phyloP scores from a whole-genome alignment of 2,329 filamentous ascomycete species.

The Pseudogymnoascus sp. region DNA sequence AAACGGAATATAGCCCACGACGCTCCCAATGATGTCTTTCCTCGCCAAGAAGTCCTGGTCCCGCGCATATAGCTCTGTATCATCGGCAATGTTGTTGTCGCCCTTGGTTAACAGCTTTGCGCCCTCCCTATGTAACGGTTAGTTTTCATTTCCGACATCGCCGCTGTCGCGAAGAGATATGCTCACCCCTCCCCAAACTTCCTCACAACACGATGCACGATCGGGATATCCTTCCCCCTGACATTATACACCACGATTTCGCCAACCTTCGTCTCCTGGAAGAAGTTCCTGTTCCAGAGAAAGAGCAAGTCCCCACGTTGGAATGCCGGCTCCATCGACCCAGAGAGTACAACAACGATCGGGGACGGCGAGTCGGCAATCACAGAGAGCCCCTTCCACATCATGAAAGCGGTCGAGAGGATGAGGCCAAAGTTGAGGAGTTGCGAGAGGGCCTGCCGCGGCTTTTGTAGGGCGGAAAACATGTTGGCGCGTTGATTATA shows the following conservation, averaged over 20 bases:
- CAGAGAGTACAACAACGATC: slow-evolving; percentile 55
- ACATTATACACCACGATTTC: slow-evolving; percentile 73
- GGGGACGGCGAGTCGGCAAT: slow-evolving; percentile 52
- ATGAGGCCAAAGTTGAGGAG: slow-evolving; percentile 67
- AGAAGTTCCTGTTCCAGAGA: slow-evolving; percentile 48
- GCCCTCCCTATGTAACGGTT: slow-evolving; percentile 34
- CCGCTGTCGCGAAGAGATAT: neutral
- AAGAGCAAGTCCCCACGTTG: slow-evolving; percentile 53
- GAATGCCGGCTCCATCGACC: slow-evolving; percentile 56
- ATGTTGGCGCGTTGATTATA: slow-evolving; percentile 30
- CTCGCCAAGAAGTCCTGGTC: slow-evolving; percentile 83
- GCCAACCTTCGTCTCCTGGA: slow-evolving; percentile 56
- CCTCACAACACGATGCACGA: slow-evolving; percentile 87
- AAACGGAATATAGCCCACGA: slow-evolving; percentile 85
- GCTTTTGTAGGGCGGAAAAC: slow-evolving; percentile 51
- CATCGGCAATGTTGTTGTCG: slow-evolving; percentile 91
- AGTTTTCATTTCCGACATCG: neutral
- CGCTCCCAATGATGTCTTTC: slow-evolving; percentile 87
- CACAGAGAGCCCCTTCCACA: slow-evolving; percentile 65
- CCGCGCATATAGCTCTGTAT: slow-evolving; percentile 81
- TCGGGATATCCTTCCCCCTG: slow-evolving; percentile 86
- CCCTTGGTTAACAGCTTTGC: slow-evolving; percentile 89
- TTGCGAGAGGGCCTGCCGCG: slow-evolving; percentile 59
- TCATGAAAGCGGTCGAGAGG: slow-evolving; percentile 66
- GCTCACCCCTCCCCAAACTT: slow-evolving; percentile 55